Evolutionary conservation across 305 asterid species (phyloP), one percentile per base, ranked within the genome.

Genomic region (Fraxinus angustifolia): DNA sequence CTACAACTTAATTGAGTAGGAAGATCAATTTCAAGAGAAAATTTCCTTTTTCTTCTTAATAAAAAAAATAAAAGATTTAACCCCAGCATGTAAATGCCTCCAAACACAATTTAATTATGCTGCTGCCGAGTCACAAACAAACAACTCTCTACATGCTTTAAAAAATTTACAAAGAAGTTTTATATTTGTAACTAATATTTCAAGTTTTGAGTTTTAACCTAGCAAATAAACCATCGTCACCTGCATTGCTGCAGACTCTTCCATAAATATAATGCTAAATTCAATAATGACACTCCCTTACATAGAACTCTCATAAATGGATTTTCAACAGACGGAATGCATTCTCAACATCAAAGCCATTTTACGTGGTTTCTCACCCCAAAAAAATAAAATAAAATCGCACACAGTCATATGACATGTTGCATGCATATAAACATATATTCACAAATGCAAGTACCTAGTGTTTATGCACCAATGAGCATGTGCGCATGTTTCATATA

Each of bases 401-500:
- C 28, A 17, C 21, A 17, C 30, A 56, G 23, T 56, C 68, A 21
- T 56, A 31, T 31, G 8, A 56, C 21, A 56, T 58, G 68, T 58
- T 62, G 60, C 79, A 73, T 19, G 17, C 56, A 50, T 48, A 70
- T 8, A 28, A 75, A 45, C 4, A 42, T 19, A 28, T 33, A 53
- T 79, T 40, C 5, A 82, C 17, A 0, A 26, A 74, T 42, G 28
- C 34, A 50, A 68, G 4, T 23, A 70, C 31, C 34, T 8, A 19
- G 4, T 21, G 38, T 14, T 38, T 65, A 81, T 75, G 40, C 78
- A 62, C 16, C 71, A 50, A 50, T 14, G 75, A 7, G 81, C 10
- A 60, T 21, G 11, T 60, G 14, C 71, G 23, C 3, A 21, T 60
- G 71, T 4, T 50, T 35, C 17, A 79, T 68, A 53, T 81, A 90